These are phyloP conservation scores for Tephrocybe rancida DNA, from an alignment of 768 basidiomycete genomes.

Conservation along the genomic window DNA sequence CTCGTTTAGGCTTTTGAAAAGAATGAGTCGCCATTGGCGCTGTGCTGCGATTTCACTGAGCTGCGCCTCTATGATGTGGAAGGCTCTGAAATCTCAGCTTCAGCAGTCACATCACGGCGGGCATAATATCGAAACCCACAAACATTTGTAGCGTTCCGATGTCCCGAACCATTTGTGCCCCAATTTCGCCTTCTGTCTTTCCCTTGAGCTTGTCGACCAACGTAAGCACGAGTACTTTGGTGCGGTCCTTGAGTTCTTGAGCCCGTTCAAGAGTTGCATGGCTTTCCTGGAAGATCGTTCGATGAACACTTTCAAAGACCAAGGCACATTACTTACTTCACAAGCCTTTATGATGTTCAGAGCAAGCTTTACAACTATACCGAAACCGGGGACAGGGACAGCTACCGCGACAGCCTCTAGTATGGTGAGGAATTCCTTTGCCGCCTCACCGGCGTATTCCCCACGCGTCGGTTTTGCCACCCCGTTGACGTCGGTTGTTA, in stretches of 20 bases:
- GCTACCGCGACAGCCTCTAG: conserved; percentile 3
- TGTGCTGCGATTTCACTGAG: neutral
- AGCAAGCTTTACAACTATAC: neutral
- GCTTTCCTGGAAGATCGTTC: neutral
- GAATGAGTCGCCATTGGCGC: neutral
- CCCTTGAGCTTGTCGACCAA: conserved; percentile 11
- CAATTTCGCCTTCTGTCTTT: conserved; percentile 6
- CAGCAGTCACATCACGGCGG: neutral
- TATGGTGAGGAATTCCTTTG: conserved; percentile 2
- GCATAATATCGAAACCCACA: no score
- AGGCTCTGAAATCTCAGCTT: neutral
- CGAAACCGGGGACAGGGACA: conserved; percentile 8
- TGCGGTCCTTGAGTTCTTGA: conserved; percentile 9
- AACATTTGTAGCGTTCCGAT: neutral
- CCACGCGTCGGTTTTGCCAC: no score
- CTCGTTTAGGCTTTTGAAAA: no score
- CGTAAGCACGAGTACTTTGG: conserved; percentile 6
- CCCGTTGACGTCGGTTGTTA: no score
- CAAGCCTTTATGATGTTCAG: conserved; percentile 4
- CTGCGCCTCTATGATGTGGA: neutral
- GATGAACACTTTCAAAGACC: neutral
- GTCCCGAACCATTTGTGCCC: neutral
- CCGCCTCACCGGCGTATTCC: conserved; percentile 3
- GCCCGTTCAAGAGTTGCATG: conserved; percentile 4
- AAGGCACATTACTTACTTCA: neutral